Base-by-base conservation (phyloP, 768 basidiomycete species). In the Nidula microcarpa region DNA sequence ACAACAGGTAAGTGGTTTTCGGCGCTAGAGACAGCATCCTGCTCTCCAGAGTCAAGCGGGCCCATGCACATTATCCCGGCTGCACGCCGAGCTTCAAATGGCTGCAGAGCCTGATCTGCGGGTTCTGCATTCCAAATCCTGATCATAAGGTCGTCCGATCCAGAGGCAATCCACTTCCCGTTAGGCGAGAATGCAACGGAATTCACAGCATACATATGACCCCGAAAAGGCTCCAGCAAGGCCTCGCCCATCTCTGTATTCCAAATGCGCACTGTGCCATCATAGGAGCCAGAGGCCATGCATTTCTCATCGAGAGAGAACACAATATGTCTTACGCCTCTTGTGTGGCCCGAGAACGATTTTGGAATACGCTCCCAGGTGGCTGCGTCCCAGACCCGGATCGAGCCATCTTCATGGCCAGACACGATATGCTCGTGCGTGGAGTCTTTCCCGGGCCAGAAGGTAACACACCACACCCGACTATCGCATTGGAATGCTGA, bases 151-250 rank as follows among this genome's bases (percentile, higher is more conserved):
- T 58, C 55, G n/a, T 17, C 32, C 14, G 57, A 60, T 8, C 57
- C 61, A 11, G 59, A 62, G 3, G 51, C 54, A 33, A 65, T 43
- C 16, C 43, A 35, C 30, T 49, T 57, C 1, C 64, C 62, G 51
- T 67, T 59, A 0, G 61, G 67, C 14, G 65, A 65, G 52, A 61
- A 62, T 36, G 58, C 51, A 1, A 63, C 56, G 13, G 49, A 52
- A 58, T 51, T 61, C 55, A 66, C 14, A 61, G 14, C 14, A 10
- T 23, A 10, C 10, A 10, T 23, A 50, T 50, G 49, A 17, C 49
- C 41, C 14, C 32, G 11, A 46, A 45, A 49, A 46, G 53, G 50
- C 43, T 53, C 41, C 23, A 39, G 36, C n/a, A 55, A 34, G n/a
- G 50, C 33, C 13, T 39, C 37, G 8, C 56, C 55, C 4, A 50